Evolutionary conservation across 768 basidiomycete genomes (phyloP), one percentile per base, ranked within the genome.

Genomic region (Pholiota conissans): DNA sequence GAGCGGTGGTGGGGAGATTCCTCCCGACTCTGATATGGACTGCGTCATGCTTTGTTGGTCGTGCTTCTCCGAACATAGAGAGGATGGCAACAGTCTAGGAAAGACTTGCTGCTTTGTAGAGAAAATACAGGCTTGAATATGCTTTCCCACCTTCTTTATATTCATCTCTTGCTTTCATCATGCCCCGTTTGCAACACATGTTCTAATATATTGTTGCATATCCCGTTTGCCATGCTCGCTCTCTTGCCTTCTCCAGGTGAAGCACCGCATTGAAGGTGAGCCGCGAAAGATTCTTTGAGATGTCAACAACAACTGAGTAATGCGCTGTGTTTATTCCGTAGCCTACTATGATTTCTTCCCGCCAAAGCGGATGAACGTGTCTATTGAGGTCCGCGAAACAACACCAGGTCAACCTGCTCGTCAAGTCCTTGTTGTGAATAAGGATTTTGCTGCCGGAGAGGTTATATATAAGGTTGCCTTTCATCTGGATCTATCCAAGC

Each of bases 281-380:
- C 79, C 50, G 55, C 49, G 55, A 58, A 58, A 56, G 61, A 56
- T 52, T 58, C 32, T 55, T 55, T 45, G 42, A 52, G 52, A 53
- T 20, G 47, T 51, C 49, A 49, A 37, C 39, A 49, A 39, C 24
- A 40, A 45, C 22, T 58, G 46, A 61, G 55, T 60, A 53, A 55
- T 63, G 51, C 60, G 56, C 58, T 64, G 47, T 40, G 26, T 56
- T 64, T 42, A 50, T 52, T 58, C 51, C 63, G 71, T 69, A 92
- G 91, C 86, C 56, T 94, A 93, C 69, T 91, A 88, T 67, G 74
- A 89, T 37, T 70, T 70, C 56, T 94, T 93, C 78, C 91, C 91
- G n/a, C 83, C 84, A 28, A 84, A 84, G 69, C 77, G 74, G 27
- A 84, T 79, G 77, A 87, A 89, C 65, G 89, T 92, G 35, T 74